Evolutionary conservation across 164 flowering plant genomes (phyloP), one percentile per base, ranked within the genome.

Genomic region (Platanus orientalis): DNA sequence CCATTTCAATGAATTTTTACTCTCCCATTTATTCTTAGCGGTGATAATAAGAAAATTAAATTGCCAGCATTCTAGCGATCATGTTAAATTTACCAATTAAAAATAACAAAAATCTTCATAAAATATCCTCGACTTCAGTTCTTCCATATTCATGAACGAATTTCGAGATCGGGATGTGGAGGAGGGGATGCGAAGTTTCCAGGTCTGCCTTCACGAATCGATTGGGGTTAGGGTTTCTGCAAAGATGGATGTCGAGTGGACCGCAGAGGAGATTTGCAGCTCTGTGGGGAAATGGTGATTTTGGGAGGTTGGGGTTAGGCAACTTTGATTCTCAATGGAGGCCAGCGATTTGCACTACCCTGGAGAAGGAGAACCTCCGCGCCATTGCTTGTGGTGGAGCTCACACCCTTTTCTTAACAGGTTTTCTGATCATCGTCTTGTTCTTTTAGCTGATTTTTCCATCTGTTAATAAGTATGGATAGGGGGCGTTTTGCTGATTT

Each of bases 271-370:
- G 73, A 63, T 75, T 87, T 26, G 98, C 81, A 2, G 98, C 95
- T 30, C 64, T 89, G 55, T 90, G 97, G 98, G 97, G 97, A 1
- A 93, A 91, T 57, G 98, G 97, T 0, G 98, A 93, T 72, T 80
- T 61, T 52, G 97, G 99, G 24, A 79, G 99, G 61, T 73, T 94
- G 58, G 99, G 99, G 1, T 69, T 86, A 13, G 87, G 97, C 1
- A 67, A 57, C 48, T 68, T 88, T 73, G 72, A 84, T 32, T 90
- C 96, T 21, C 85, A 78, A 32, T 90, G 86, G 95, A 72, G 60
- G 55, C 97, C 99, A 23, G 67, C 80, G 16, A 57, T 76, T 13
- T 77, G 80, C 65, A 69, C 82, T 14, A 75, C 83, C 6, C 86
- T 85, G 52, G 68, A 50, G 28, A 26, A 74, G 40, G 79, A 84